phyloP scores from a whole-genome alignment of 371 early-diverging fungal species.

The Syncephalastrum monosporum region DNA sequence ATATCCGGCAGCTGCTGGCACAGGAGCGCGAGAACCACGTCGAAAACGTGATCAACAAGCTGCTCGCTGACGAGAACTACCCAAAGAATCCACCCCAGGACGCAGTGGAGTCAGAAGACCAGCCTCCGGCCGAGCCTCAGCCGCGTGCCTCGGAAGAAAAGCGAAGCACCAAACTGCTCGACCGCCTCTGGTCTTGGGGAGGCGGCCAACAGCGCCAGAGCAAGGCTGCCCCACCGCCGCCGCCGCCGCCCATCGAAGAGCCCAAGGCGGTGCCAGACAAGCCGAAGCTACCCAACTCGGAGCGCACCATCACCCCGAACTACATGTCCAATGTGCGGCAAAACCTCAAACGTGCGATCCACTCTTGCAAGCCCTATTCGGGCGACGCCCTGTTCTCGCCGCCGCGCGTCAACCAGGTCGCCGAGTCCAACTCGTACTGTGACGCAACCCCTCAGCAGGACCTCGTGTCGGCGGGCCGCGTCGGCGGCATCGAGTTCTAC shows the following conservation, averaged over 20 bases:
- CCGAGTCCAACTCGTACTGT: constrained; percentile 50
- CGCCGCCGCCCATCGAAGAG: constrained; percentile 9
- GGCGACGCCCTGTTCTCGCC: constrained; percentile 43
- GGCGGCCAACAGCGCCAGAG: constrained; percentile 7
- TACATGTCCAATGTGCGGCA: constrained; percentile 48
- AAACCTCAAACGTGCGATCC: constrained; percentile 51
- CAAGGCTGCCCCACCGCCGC: constrained; percentile 2
- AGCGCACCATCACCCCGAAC: constrained; percentile 47
- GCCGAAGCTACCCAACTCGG: constrained; percentile 37
- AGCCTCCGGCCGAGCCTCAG: neutral
- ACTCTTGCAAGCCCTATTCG: constrained; percentile 56
- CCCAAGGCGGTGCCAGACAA: constrained; percentile 8
- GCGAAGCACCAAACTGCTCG: constrained; percentile 19
- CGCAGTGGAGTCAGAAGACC: constrained; percentile 2
- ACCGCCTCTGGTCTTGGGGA: constrained; percentile 32
- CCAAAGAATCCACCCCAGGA: constrained; percentile 28
- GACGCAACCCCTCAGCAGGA: constrained; percentile 57
- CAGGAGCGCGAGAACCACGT: constrained; percentile 58
- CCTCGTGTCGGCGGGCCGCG: constrained; percentile 48
- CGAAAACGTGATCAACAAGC: constrained; percentile 57
- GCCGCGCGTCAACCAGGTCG: constrained; percentile 43
- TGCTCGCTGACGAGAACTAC: constrained; percentile 59
- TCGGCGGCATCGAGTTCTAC: constrained; percentile 55
- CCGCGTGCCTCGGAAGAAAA: neutral
- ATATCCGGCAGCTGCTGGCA: constrained; percentile 52